Conservation (phyloP, 164 flowering plant genomes). For the Tetracentron sinense region DNA sequence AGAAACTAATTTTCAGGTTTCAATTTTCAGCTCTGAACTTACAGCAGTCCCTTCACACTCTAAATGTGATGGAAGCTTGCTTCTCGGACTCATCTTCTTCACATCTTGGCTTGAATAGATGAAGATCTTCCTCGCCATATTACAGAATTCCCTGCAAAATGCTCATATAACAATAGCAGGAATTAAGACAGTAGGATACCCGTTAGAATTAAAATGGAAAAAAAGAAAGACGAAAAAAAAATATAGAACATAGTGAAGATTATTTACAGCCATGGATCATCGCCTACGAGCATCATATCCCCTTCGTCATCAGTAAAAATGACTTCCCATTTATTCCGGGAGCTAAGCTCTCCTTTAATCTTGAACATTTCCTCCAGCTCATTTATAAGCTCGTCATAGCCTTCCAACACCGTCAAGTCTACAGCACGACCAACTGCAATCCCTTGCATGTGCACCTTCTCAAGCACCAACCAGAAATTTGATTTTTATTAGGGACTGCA, state of each 20-base stretch:
- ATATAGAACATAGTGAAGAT: no score
- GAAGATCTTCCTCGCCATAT: constrained; percentile 68
- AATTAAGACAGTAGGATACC: neutral
- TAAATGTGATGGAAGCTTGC: constrained; percentile 37
- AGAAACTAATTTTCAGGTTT: constrained; percentile 16
- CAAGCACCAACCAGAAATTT: neutral
- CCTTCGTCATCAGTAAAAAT: constrained; percentile 91
- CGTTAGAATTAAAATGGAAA: neutral
- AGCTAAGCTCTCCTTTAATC: constrained; percentile 63
- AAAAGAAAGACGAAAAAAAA: no score
- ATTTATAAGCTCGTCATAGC: constrained; percentile 64
- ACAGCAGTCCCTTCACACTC: constrained; percentile 37
- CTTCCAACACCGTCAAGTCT: constrained; percentile 58
- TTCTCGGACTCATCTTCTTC: constrained; percentile 40
- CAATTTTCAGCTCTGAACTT: constrained; percentile 42
- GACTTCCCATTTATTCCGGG: constrained; percentile 70
- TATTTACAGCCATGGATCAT: constrained; percentile 77
- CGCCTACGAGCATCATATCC: constrained; percentile 93
- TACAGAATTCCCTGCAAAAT: constrained; percentile 77
- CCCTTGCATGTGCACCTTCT: constrained; percentile 94
- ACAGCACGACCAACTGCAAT: constrained; percentile 88
- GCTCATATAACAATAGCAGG: neutral
- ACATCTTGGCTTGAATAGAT: constrained; percentile 81
- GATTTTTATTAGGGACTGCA: neutral
- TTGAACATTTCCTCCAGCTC: constrained; percentile 86